These are phyloP conservation scores for Coemansia sp. DNA, from an alignment of 192 early-diverging fungal species.

Conservation along the genomic window DNA sequence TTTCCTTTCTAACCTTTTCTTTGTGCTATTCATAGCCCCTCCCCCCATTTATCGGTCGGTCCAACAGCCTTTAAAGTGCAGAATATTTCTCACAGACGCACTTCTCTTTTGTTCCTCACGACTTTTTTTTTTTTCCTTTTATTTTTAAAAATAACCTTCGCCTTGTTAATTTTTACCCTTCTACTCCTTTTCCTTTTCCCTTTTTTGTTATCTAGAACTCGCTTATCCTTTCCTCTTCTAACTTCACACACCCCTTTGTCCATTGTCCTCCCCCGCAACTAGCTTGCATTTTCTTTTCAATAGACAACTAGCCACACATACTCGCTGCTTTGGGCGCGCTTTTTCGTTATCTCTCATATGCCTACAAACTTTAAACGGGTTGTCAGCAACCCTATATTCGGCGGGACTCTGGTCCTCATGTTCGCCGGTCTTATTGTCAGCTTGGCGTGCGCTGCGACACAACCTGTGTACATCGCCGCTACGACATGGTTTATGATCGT, in stretches of 20 bases:
- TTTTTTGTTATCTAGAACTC: not conserved
- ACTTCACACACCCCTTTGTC: not conserved
- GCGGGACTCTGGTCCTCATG: slow-evolving; percentile 48
- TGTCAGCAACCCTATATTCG: slow-evolving; percentile 49
- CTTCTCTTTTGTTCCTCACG: slow-evolving; percentile 7
- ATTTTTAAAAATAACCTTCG: slow-evolving; percentile 9
- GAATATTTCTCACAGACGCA: slow-evolving; percentile 2
- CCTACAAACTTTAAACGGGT: slow-evolving; percentile 30
- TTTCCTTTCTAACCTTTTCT: slow-evolving; percentile 14
- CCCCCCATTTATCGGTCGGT: not conserved
- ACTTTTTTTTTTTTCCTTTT: slow-evolving; percentile 19
- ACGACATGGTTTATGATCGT: slow-evolving; percentile 56
- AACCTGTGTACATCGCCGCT: slow-evolving; percentile 36
- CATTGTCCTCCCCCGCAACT: not conserved
- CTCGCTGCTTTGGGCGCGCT: not conserved
- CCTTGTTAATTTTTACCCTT: slow-evolving; percentile 6
- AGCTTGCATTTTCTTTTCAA: not conserved
- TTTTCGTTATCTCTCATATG: slow-evolving; percentile 6
- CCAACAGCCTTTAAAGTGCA: slow-evolving; percentile 3
- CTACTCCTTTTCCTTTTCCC: not conserved
- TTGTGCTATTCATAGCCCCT: slow-evolving; percentile 7
- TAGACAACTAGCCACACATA: not conserved
- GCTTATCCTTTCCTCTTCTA: slow-evolving; percentile 2
- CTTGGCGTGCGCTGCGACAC: slow-evolving; percentile 43
- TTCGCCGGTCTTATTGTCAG: slow-evolving; percentile 37